These are phyloP conservation scores for Beauveria brongniartii DNA, from an alignment of 2,329 filamentous ascomycete genomes.

Conservation along the genomic window DNA sequence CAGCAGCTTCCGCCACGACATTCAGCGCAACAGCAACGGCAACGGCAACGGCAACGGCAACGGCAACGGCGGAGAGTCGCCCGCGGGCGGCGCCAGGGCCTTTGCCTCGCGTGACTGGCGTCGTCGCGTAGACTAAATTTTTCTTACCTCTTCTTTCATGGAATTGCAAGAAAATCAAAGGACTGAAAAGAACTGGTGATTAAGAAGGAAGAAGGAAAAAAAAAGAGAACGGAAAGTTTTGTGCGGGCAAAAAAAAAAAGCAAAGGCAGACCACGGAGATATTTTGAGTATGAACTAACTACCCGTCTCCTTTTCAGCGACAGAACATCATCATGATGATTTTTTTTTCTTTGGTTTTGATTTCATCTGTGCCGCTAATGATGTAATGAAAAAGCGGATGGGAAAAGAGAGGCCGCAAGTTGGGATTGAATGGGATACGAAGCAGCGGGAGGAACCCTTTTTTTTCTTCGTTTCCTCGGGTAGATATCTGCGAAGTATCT, in stretches of 20 bases:
- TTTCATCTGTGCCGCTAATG: neutral
- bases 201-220: neutral
- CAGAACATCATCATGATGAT: neutral
- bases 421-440: neutral
- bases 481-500: neutral
- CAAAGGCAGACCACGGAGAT: neutral
- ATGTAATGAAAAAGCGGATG: conserved; percentile 6
- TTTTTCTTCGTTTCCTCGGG: neutral
- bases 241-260: neutral
- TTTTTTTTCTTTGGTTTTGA: neutral
- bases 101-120: conserved; percentile 11
- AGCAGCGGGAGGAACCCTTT: neutral
- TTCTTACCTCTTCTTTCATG: too few relatives aligned
- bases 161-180: neutral
- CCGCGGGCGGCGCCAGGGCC: neutral
- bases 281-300: neutral
- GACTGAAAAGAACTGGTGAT: too few relatives aligned
- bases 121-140: conserved; percentile 6
- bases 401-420: neutral
- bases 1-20: conserved; percentile 2
- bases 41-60: neutral
- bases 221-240: neutral
- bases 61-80: neutral
- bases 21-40: neutral
- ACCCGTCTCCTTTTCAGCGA: neutral